phyloP scores from a whole-genome alignment of 352 stramenopile genomes.

The Globisporangium cylindrosporum region DNA sequence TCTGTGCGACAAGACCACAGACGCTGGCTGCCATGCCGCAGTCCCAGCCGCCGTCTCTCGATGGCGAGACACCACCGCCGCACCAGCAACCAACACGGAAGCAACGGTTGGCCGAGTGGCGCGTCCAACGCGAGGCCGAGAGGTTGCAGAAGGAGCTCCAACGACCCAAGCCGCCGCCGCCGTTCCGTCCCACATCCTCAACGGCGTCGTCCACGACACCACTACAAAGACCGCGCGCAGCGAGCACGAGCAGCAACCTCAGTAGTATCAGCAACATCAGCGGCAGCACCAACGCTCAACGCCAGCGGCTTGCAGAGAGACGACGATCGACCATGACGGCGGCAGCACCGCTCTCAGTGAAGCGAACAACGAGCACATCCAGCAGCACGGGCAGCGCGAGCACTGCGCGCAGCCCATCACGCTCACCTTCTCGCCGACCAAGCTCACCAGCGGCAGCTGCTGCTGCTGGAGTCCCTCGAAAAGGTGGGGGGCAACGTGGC shows the following conservation, averaged over 20 bases:
- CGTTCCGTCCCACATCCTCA: constrained; percentile 9
- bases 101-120: constrained; percentile 27
- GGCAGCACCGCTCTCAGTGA: background rate
- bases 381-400: background rate
- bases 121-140: constrained; percentile 13
- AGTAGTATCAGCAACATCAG: background rate
- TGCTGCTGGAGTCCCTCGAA: background rate
- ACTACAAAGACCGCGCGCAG: constrained; percentile 3
- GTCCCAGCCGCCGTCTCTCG: constrained; percentile 10
- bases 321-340: constrained; percentile 1
- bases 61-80: background rate
- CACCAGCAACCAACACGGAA: constrained; percentile 20
- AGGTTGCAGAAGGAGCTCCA: constrained; percentile 8
- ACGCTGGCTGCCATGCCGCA: constrained; percentile 4
- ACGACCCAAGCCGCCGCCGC: constrained; percentile 1
- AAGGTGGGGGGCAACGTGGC: background rate
- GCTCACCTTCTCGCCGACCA: background rate
- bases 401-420: background rate
- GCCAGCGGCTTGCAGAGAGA: background rate
- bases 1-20: background rate
- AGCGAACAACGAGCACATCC: constrained; percentile 1
- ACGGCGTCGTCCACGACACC: background rate
- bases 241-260: constrained; percentile 3
- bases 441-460: background rate
- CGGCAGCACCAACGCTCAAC: background rate